A percentile compares a stretch with the other conserved stretches of the same genome.
phyloP scores from a whole-genome alignment of 2,329 filamentous ascomycete species.

The Nannizzia gypsea region DNA sequence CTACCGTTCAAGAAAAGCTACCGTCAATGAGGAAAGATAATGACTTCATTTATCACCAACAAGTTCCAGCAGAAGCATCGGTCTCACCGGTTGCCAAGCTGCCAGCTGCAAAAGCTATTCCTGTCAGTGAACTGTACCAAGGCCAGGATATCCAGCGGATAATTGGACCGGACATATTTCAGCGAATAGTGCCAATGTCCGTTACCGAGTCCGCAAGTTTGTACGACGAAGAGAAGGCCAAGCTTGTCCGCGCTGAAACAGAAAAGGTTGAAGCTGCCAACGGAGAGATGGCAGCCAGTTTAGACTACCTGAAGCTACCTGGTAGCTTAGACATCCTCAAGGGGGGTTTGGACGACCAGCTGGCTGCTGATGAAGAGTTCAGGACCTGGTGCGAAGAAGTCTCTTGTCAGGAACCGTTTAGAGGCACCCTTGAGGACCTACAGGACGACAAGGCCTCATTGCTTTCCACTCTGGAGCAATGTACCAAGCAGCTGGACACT shows the following conservation, averaged over 20 bases:
- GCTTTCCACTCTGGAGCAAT: slow-evolving; percentile 59
- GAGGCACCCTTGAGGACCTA: slow-evolving; percentile 65
- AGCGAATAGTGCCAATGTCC: slow-evolving; percentile 89
- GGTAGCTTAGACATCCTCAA: slow-evolving; percentile 83
- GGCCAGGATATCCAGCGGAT: slow-evolving; percentile 96
- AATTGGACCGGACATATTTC: slow-evolving; percentile 91
- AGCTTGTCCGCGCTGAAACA: slow-evolving; percentile 82
- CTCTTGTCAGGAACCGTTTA: slow-evolving; percentile 69
- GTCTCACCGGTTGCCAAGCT: slow-evolving; percentile 76
- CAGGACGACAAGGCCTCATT: slow-evolving; percentile 67
- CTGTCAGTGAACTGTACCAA: slow-evolving; percentile 90
- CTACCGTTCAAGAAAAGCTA: slow-evolving; percentile 70
- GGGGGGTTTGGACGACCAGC: slow-evolving; percentile 43
- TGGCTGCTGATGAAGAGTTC: slow-evolving; percentile 82
- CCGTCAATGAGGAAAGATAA: slow-evolving; percentile 76
- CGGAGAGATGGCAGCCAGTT: slow-evolving; percentile 85
- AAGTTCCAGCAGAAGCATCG: slow-evolving; percentile 72
- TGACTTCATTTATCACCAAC: slow-evolving; percentile 96
- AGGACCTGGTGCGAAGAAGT: slow-evolving; percentile 89
- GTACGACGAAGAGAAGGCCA: slow-evolving; percentile 97
- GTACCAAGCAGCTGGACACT: slow-evolving; percentile 82
- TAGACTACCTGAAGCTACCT: slow-evolving; percentile 86
- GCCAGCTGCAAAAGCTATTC: slow-evolving; percentile 90
- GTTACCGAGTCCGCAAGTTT: slow-evolving; percentile 94
- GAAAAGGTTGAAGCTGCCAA: slow-evolving; percentile 89